Conservation (phyloP, 2,329 filamentous ascomycete species). For the Hymenoscyphus linearis region DNA sequence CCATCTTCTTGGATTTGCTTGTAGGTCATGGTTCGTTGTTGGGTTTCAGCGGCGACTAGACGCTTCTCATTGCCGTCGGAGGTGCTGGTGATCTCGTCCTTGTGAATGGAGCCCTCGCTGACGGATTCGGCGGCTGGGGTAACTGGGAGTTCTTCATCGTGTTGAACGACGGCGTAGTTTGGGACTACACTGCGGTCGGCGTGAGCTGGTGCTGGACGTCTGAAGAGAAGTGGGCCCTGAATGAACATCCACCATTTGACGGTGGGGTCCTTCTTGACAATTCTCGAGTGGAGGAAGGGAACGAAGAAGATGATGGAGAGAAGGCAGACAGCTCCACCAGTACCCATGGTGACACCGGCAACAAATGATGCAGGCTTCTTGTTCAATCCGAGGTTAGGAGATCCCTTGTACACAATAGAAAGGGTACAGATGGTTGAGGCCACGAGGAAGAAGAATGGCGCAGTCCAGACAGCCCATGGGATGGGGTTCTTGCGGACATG, state of each 20-base stretch:
- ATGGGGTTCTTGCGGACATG: constrained; percentile 67
- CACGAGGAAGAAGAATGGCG: constrained; percentile 73
- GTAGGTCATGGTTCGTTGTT: constrained; percentile 42
- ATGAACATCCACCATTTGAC: constrained; percentile 60
- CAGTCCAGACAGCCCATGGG: constrained; percentile 66
- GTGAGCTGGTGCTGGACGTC: constrained; percentile 48
- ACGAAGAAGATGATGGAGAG: constrained; percentile 67
- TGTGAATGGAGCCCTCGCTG: constrained; percentile 5
- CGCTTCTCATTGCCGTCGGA: constrained; percentile 38
- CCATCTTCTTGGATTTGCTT: constrained; percentile 55
- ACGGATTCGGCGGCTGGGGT: constrained; percentile 25
- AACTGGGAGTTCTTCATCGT: constrained; percentile 45
- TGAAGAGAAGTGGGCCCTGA: constrained; percentile 59
- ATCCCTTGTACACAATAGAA: constrained; percentile 77
- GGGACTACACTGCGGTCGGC: constrained; percentile 57
- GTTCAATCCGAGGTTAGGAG: constrained; percentile 58
- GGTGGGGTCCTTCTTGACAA: constrained; percentile 63
- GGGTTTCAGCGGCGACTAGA: constrained; percentile 42
- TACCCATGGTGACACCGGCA: constrained; percentile 59
- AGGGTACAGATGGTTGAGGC: constrained; percentile 69
- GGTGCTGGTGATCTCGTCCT: background rate
- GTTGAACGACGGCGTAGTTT: constrained; percentile 72
- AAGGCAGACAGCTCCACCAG: constrained; percentile 53
- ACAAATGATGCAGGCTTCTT: constrained; percentile 66
- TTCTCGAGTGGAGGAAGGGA: constrained; percentile 59